Percentiles rank a stretch among this genome's conserved stretches.
These are phyloP conservation scores for Scopulariopsis brevicaulis DNA, from an alignment of 2,329 filamentous ascomycete species.

Conservation along the genomic window DNA sequence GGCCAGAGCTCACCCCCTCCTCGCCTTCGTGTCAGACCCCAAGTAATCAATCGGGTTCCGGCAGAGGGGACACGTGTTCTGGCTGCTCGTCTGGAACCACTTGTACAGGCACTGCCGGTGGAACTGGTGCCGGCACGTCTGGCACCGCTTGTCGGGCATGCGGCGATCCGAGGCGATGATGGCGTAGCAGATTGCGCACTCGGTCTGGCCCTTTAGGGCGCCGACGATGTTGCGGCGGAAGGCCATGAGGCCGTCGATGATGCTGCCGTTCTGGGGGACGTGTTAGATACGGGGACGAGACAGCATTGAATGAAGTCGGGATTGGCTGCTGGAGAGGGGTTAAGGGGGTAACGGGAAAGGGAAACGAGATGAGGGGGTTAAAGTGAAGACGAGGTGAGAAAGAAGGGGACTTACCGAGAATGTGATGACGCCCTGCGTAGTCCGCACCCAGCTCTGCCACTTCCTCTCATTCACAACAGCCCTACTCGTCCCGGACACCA, in stretches of 20 bases:
- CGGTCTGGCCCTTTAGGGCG: slow-evolving; percentile 81
- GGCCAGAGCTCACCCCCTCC: no score
- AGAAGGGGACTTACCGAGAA: slow-evolving; percentile 51
- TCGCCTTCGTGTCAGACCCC: slow-evolving; percentile 22
- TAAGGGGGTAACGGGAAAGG: neutral
- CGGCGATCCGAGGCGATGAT: slow-evolving; percentile 83
- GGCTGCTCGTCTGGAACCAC: slow-evolving; percentile 93
- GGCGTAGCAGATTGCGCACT: slow-evolving; percentile 95
- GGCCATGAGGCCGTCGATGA: slow-evolving; percentile 76
- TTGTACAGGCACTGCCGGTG: slow-evolving; percentile 84
- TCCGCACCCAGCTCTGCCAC: slow-evolving; percentile 85
- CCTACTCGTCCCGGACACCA: slow-evolving; percentile 66
- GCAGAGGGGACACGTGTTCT: slow-evolving; percentile 86
- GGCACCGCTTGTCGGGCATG: slow-evolving; percentile 83
- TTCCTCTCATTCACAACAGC: slow-evolving; percentile 84
- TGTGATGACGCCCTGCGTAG: slow-evolving; percentile 83
- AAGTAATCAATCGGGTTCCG: slow-evolving; percentile 69
- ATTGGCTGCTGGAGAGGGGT: no score
- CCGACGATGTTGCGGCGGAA: slow-evolving; percentile 83
- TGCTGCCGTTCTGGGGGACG: slow-evolving; percentile 57
- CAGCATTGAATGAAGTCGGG: neutral
- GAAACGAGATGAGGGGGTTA: neutral
- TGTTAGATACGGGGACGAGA: neutral
- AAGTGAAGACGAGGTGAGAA: neutral
- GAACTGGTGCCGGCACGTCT: slow-evolving; percentile 89